Base-by-base conservation (phyloP, 2,329 filamentous ascomycete genomes). In the Curvularia spicifera region DNA sequence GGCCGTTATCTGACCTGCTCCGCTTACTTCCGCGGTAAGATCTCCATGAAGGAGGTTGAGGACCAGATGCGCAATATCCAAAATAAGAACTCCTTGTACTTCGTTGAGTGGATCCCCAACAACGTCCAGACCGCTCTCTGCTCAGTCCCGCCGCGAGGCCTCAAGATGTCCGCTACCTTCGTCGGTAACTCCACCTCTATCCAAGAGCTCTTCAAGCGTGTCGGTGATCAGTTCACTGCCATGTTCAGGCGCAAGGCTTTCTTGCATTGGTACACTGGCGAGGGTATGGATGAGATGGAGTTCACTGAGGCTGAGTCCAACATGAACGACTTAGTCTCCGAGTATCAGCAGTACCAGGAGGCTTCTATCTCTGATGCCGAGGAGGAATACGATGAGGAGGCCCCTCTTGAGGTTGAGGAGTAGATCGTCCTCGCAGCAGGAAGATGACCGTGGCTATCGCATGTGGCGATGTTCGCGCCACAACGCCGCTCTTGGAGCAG, bases 231-330 rank as follows among this genome's bases (percentile, higher is more conserved):
- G 85, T 99, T 99, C 89, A 93, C 90, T 84, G 95, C 93, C 80
- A 99, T 99, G 95, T 99, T 99, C 90, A 88, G 95, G 85, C 93
- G 95, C 84, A 99, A 98, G 91, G 95, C 95, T 89, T 99, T 99
- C 93, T 91, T 99, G 88, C 95, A 98, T 87, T 99, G 95, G 95
- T 99, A 99, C 85, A 99, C 95, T 88, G 93, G 93, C 78, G 95
- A 99, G 88, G 95, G 95, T 85, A 99, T 99, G 95, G 95, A 99
- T 84, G 95, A 99, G 90, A 98, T 99, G 95, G 95, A 99, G 86
- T 99, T 99, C 87, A 99, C 95, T 79, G 95, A 99, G 88, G 95
- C 95, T 74, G 95, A 99, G 89, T 96, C 91, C 84, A 99, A 99
- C 87, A 98, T 99, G 95, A 98, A 99, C 86, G 95, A 99, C 82